Evolutionary conservation across 257 asterid species (phyloP).

Genomic region (Jasminum sambac): DNA sequence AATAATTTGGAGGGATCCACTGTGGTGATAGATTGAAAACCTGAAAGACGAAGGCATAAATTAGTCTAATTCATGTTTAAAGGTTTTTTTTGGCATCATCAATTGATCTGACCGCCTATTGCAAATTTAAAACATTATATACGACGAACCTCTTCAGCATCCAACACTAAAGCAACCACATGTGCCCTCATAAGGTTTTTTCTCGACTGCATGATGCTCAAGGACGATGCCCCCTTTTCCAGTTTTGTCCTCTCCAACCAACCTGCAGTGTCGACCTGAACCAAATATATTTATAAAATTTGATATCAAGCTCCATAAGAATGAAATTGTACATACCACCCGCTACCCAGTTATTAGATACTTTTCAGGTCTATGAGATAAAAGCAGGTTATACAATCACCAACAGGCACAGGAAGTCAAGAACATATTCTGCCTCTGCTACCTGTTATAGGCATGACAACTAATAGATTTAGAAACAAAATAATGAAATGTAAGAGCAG

Average conservation of each 20-base stretch:
- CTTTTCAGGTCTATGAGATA: neutral
- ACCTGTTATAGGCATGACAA: neutral
- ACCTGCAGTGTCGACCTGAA: constrained; percentile 97
- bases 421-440: neutral
- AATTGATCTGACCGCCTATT: no score
- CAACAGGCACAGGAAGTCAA: neutral
- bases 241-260: constrained; percentile 96
- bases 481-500: no score
- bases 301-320: neutral
- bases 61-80: neutral
- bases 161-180: constrained; percentile 87
- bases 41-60: constrained; percentile 9
- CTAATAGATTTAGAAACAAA: neutral
- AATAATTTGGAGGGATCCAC: constrained; percentile 12
- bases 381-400: neutral
- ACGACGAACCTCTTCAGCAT: constrained; percentile 84
- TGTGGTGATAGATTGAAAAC: neutral
- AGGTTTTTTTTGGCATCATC: neutral
- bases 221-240: constrained; percentile 89
- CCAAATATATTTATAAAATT: constrained; percentile 18
- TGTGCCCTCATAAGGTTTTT: constrained; percentile 99
- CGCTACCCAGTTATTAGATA: neutral
- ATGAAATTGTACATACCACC: neutral
- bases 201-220: constrained; percentile 93
- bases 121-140: constrained; percentile 9